Base-by-base conservation (phyloP, 2,329 filamentous ascomycete genomes). In the Arthrinium phaeospermum region DNA sequence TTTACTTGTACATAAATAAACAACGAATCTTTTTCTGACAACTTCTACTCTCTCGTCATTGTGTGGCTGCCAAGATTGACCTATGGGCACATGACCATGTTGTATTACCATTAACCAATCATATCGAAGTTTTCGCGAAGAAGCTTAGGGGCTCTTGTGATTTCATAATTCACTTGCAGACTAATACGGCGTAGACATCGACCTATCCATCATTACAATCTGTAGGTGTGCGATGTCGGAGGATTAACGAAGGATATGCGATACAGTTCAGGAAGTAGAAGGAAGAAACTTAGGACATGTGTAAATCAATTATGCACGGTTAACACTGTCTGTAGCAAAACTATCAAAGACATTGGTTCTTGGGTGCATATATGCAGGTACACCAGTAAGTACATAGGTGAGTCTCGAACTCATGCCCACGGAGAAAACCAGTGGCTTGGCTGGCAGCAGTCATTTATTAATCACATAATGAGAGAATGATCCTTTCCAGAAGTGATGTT, bases 1-100 rank as follows among this genome's bases (percentile, higher is more conserved):
- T 64, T 64, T 64, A 64, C 34, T n/a, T 64, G 57, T 64, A 64
- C 34, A 64, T 64, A 64, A 64, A 64, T 64, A 61, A 41, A 41
- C 57, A 41, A 64, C 57, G 34, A 64, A 41, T 64, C 57, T 41
- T 24, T n/a, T 64, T 64, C 57, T 64, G 57, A 64, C 57, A 41
- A 64, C 10, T 24, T 14, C 10, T 14, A 4, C 22, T 64, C 34
- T 24, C 10, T 13, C 19, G 22, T 22, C 27, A 64, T 41, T 7
- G 19, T 41, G 24, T 22, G 19, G 41, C 34, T 7, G 34, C 10
- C 34, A 41, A 64, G 19, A 41, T 41, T n/a, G 3, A 13, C 22
- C 19, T n/a, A n/a, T 7, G 8, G 37, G 30, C 16, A 4, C 34
- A n/a, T 64, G 57, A 41, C 34, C 34, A 22, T 24, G 12, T 12